Base-by-base conservation (phyloP, 495 filamentous ascomycete species). In the Hyphodiscus hymeniophilus region DNA sequence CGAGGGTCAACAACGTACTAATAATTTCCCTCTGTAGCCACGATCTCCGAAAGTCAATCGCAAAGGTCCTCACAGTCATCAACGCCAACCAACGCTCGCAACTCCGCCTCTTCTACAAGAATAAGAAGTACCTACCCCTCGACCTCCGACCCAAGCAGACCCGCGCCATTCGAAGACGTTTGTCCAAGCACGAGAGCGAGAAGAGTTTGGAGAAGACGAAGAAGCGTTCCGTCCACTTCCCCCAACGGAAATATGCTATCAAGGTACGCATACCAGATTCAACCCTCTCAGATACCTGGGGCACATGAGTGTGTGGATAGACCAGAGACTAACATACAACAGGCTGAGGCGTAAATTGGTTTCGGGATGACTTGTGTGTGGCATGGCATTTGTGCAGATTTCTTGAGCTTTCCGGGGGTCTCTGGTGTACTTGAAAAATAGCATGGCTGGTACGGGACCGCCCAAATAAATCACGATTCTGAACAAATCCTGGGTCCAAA, bases 11-110 rank as follows among this genome's bases (percentile, higher is more conserved):
- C 20, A 40, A n/a, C n/a, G n/a, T n/a, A n/a, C n/a, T n/a, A n/a
- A n/a, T 23, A 16, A 7, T 45, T 16, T 18, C 30, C 22, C n/a
- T 41, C 11, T 63, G 58, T 59, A 97, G 91, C 71, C 88, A 94
- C 79, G 92, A 99, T 73, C 79, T 99, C 70, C 90, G 92, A 76
- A 99, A 99, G 82, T 91, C 88, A 48, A 94, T 99, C 69, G 94
- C 92, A 67, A 89, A 89, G 59, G 85, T 95, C 72, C 81, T 97
- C 57, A 99, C 92, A 67, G 81, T 97, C 77, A 95, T 97, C 83
- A 97, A 97, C 80, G 82, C 86, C 70, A 97, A 91, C 79, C 94
- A 97, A 78, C 82, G 92, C 64, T 76, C 88, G 46, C 92, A 97
- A 74, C 86, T 99, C 61, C 91, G 92, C 64, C 74, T 99, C 57